Conservation (phyloP, 169 alveolate species). For the Babesia ovis region DNA sequence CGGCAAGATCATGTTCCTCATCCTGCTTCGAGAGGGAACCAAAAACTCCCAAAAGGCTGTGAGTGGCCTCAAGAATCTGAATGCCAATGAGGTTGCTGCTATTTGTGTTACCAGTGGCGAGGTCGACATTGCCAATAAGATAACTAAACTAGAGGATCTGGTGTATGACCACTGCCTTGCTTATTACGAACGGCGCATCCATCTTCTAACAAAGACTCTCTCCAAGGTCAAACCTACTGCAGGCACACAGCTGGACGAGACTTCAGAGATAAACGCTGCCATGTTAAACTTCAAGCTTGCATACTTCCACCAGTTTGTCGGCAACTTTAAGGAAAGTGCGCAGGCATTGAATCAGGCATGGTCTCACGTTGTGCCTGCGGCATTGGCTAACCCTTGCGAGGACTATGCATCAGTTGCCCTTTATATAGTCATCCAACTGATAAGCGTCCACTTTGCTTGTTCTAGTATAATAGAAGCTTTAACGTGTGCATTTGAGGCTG, state of each 20-base stretch:
- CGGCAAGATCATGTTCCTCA: constrained; percentile 45
- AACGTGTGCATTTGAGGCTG: constrained; percentile 36
- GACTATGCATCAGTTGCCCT: constrained; percentile 51
- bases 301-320: constrained; percentile 46
- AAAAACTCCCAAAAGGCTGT: constrained; percentile 62
- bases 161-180: constrained; percentile 40
- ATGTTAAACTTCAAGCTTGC: constrained; percentile 50
- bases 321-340: constrained; percentile 53
- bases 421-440: constrained; percentile 32
- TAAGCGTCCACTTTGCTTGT: constrained; percentile 24
- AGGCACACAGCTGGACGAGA: constrained; percentile 5
- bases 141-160: constrained; percentile 51
- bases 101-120: constrained; percentile 62
- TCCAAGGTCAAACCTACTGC: constrained; percentile 21
- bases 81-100: constrained; percentile 59
- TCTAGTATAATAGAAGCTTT: constrained; percentile 25
- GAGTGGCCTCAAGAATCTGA: constrained; percentile 45
- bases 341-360: constrained; percentile 22
- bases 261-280: constrained; percentile 25
- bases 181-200: constrained; percentile 55
- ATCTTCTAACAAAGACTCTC: constrained; percentile 27
- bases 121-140: constrained; percentile 35
- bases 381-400: not conserved
- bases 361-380: constrained; percentile 34
- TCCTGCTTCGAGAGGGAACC: constrained; percentile 35